phyloP scores from a whole-genome alignment of 345 rosid genomes.

The Cardamine occulta region DNA sequence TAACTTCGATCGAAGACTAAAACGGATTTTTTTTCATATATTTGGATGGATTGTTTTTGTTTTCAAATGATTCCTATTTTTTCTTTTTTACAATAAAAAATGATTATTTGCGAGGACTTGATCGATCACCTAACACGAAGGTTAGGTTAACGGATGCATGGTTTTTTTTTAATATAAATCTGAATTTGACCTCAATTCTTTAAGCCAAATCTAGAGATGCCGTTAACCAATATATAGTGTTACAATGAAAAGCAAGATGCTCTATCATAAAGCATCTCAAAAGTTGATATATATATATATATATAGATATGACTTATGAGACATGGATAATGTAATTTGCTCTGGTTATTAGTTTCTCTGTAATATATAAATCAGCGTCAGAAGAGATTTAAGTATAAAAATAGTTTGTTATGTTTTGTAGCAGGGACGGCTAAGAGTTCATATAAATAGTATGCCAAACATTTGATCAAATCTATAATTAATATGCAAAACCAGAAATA shows the following conservation, averaged over 20 bases:
- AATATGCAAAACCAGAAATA: neutral
- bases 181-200: conserved; percentile 28
- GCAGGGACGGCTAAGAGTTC: conserved; percentile 35
- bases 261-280: conserved; percentile 17
- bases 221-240: conserved; percentile 3
- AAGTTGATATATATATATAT: neutral
- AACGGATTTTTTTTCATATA: conserved; percentile 6
- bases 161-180: neutral
- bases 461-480: conserved; percentile 5
- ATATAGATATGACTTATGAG: neutral
- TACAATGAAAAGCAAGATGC: neutral
- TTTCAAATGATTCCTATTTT: neutral
- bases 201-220: conserved; percentile 19
- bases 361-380: neutral
- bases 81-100: conserved; percentile 3
- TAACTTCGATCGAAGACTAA: neutral
- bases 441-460: conserved; percentile 26
- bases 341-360: neutral
- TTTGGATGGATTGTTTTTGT: conserved; percentile 2
- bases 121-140: conserved; percentile 45
- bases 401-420: conserved; percentile 22
- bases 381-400: conserved; percentile 2
- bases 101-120: conserved; percentile 35
- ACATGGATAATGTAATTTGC: conserved; percentile 34
- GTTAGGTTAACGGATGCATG: conserved; percentile 24